Conservation (phyloP, 2,329 filamentous ascomycete genomes). For the Calonectria hongkongensis region DNA sequence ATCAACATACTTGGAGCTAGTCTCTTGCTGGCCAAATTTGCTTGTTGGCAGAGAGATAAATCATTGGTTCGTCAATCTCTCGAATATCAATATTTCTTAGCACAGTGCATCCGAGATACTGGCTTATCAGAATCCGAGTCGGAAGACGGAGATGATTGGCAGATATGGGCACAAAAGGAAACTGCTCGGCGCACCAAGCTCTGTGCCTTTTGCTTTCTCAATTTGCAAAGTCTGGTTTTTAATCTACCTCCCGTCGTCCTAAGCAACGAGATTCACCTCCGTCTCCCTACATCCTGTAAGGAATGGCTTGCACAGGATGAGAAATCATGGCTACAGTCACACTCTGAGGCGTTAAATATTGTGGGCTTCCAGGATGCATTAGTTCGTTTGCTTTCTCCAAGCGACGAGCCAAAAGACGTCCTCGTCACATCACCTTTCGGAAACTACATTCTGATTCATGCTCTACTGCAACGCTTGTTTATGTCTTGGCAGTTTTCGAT, state of each 20-base stretch:
- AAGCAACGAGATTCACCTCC: constrained; percentile 6
- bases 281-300: background rate
- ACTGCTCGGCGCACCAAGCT: background rate
- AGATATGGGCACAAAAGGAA: constrained; percentile 6
- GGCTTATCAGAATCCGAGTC: background rate
- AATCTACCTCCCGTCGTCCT: background rate
- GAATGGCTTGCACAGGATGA: background rate
- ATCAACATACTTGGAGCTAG: background rate
- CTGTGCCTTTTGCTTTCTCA: constrained; percentile 6
- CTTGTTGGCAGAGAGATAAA: constrained; percentile 8
- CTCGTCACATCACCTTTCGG: background rate
- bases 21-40: background rate
- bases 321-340: background rate
- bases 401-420: background rate
- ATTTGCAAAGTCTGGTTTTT: background rate
- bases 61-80: constrained; percentile 1
- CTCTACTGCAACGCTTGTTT: background rate
- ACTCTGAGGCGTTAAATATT: background rate
- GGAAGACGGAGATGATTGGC: constrained; percentile 3
- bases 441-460: constrained; percentile 4
- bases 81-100: constrained; percentile 5
- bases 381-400: constrained; percentile 5
- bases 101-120: constrained; percentile 3
- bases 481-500: constrained; percentile 17
- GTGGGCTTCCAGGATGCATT: background rate